A percentile compares a stretch with the other conserved stretches of the same genome.
These are phyloP conservation scores for Penicillium sp. DNA, from an alignment of 2,329 filamentous ascomycete species.

Conservation along the genomic window DNA sequence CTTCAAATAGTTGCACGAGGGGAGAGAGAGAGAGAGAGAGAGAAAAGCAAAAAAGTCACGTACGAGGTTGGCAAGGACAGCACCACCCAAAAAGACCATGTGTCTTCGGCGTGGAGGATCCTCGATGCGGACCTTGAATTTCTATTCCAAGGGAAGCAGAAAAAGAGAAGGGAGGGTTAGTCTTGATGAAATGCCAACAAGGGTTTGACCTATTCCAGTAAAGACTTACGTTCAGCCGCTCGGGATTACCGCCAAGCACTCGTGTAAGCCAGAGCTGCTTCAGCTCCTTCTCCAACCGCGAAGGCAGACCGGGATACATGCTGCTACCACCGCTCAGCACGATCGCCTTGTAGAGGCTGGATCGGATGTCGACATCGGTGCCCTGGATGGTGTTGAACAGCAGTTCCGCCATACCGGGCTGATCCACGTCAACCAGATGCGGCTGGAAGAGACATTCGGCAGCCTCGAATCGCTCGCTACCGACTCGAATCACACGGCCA, in stretches of 20 bases:
- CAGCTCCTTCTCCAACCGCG: conserved; percentile 91
- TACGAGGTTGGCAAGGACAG: conserved; percentile 89
- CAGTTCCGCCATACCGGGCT: conserved; percentile 93
- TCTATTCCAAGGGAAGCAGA: conserved; percentile 45
- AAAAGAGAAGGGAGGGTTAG: conserved; percentile 6
- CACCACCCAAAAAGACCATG: conserved; percentile 98
- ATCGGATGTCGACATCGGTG: conserved; percentile 89
- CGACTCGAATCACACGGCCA: conserved; percentile 90
- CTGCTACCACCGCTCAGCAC: conserved; percentile 93
- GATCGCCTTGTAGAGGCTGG: conserved; percentile 92
- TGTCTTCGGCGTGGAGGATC: conserved; percentile 91
- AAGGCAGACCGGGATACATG: conserved; percentile 97
- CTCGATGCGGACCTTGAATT: conserved; percentile 99
- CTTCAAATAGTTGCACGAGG: conserved; percentile 1
- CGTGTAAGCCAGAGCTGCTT: conserved; percentile 97
- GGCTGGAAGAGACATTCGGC: conserved; percentile 98
- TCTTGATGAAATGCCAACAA: neutral
- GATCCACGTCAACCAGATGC: conserved; percentile 94
- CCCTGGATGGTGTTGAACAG: conserved; percentile 98
- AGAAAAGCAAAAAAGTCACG: conserved; percentile 20
- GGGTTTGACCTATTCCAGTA: neutral
- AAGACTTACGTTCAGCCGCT: conserved; percentile 64
- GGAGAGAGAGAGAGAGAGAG: neutral
- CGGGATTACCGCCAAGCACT: conserved; percentile 83
- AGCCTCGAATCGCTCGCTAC: conserved; percentile 94